Conservation (phyloP, 495 filamentous ascomycete species). For the Terfezia claveryi region DNA sequence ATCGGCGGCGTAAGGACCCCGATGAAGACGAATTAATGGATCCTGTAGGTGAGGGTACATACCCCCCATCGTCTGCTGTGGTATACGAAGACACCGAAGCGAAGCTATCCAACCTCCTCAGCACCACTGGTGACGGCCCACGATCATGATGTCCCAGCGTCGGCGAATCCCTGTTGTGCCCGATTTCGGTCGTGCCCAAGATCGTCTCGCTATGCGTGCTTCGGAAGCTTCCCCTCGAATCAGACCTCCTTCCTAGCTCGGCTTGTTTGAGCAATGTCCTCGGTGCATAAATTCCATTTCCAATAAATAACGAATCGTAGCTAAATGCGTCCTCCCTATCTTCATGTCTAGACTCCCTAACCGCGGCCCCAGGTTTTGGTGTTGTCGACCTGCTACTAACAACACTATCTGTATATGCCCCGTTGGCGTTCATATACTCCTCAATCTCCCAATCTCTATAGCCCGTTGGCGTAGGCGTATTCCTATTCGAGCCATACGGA, state of each 20-base stretch:
- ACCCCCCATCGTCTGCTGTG: conserved; percentile 10
- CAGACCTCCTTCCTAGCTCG: not conserved
- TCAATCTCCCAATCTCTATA: not conserved
- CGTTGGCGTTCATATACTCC: not conserved
- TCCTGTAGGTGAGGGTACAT: not conserved
- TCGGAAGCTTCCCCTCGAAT: not conserved
- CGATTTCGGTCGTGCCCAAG: not conserved
- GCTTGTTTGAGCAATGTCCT: not conserved
- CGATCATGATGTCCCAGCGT: not conserved
- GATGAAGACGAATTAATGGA: not conserved
- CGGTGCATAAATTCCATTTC: conserved; percentile 12
- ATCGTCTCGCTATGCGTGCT: not conserved
- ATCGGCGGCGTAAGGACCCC: not conserved
- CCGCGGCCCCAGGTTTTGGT: not conserved
- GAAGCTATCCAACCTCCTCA: conserved; percentile 9
- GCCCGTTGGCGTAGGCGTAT: not conserved
- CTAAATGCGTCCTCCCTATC: conserved; percentile 94
- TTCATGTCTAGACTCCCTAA: conserved; percentile 35
- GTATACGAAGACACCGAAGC: conserved; percentile 15
- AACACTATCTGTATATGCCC: not conserved
- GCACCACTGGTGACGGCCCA: not conserved
- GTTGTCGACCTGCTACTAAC: not conserved
- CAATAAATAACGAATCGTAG: conserved; percentile 86
- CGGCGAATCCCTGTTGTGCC: not conserved
- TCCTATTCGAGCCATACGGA: not conserved